Conservation (phyloP, 1,139 yeast species). For the Dujonia santamariae region DNA sequence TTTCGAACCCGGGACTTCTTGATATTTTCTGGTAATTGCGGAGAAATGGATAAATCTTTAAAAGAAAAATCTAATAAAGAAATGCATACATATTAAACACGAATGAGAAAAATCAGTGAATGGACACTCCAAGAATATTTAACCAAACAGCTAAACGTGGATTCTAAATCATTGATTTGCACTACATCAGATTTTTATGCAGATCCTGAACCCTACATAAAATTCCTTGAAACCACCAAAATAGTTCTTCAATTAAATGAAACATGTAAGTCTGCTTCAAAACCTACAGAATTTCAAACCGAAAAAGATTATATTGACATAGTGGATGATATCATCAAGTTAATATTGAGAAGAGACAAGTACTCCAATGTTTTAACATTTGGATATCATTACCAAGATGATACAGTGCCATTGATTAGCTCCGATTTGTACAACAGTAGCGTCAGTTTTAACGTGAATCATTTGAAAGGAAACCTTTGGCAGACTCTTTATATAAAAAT, state of each 20-base stretch:
- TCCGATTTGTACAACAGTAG: conserved; percentile 17
- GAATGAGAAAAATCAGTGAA: too few species aligned
- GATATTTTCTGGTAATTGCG: too few species aligned
- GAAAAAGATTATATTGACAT: too few species aligned
- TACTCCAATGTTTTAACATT: conserved; percentile 1
- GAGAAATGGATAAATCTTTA: too few species aligned
- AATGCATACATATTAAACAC: too few species aligned
- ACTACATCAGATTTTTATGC: conserved; percentile 1
- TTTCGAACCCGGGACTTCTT: too few species aligned
- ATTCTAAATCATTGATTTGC: background rate
- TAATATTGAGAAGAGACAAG: background rate
- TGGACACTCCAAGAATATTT: too few species aligned
- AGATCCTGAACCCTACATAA: conserved; percentile 1
- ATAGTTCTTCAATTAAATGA: background rate
- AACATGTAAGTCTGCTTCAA: too few species aligned
- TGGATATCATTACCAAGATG: conserved; percentile 1
- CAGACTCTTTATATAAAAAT: conserved; percentile 25
- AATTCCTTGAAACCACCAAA: conserved; percentile 2
- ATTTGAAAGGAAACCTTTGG: conserved; percentile 37
- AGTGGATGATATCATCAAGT: background rate
- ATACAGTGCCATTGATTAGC: background rate
- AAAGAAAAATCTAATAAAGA: too few species aligned
- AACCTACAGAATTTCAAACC: too few species aligned
- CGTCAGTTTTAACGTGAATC: conserved; percentile 23
- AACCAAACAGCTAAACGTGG: too few species aligned